Percentiles rank a stretch among this genome's conserved stretches.
Conservation (phyloP, 2,329 filamentous ascomycete genomes). For the Hortaea werneckii region DNA sequence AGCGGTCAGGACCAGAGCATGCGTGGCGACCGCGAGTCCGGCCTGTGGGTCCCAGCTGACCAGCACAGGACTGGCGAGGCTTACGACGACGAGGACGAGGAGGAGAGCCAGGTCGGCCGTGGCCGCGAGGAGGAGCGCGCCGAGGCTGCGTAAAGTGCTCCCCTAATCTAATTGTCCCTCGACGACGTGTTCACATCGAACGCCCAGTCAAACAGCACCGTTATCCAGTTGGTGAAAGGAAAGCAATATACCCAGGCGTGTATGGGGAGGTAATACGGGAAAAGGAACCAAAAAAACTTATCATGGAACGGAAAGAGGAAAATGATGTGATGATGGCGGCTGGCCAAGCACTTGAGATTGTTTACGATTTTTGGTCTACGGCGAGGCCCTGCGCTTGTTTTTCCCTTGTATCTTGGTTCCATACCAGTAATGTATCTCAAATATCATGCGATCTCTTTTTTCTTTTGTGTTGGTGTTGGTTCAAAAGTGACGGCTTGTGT, state of each 20-base stretch:
- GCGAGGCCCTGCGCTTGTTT: too few relatives aligned
- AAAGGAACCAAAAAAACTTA: not conserved
- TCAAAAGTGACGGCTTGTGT: too few relatives aligned
- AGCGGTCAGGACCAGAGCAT: conserved; percentile 72
- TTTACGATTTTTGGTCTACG: too few relatives aligned
- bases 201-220: too few relatives aligned
- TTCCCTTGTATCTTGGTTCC: too few relatives aligned
- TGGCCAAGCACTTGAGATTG: too few relatives aligned
- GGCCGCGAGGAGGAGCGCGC: conserved; percentile 39
- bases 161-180: too few relatives aligned
- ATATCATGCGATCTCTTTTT: not conserved
- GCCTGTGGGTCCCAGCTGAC: conserved; percentile 68
- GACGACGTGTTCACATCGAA: too few relatives aligned
- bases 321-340: not conserved
- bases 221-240: not conserved
- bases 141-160: conserved; percentile 1
- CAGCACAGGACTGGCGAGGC: conserved; percentile 51
- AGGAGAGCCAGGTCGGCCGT: conserved; percentile 34
- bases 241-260: conserved; percentile 7
- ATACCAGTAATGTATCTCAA: conserved; percentile 1
- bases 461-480: too few relatives aligned
- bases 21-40: conserved; percentile 51
- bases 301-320: not conserved
- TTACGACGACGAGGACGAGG: conserved; percentile 56
- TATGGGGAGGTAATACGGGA: not conserved